A percentile compares a stretch with the other conserved stretches of the same genome.
Conservation (phyloP, 352 stramenopile genomes). For the Phytophthora idaei region DNA sequence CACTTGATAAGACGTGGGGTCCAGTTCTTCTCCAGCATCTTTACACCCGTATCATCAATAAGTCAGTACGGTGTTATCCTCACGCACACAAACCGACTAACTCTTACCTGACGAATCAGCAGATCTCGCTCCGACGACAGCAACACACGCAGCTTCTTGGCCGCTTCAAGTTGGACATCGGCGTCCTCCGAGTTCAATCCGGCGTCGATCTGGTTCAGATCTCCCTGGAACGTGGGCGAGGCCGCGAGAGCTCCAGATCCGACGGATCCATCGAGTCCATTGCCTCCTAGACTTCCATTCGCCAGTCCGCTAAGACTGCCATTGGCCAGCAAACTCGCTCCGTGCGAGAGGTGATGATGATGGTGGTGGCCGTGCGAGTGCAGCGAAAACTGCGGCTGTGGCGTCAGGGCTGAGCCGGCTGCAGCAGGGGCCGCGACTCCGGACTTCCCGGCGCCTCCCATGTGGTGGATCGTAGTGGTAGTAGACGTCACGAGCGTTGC, state of each 20-base stretch:
- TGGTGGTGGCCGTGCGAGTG: constrained; percentile 56
- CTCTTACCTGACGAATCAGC: constrained; percentile 81
- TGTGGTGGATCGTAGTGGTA: constrained; percentile 78
- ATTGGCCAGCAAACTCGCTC: constrained; percentile 51
- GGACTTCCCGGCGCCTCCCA: constrained; percentile 32
- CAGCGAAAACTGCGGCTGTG: constrained; percentile 57
- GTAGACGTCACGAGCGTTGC: constrained; percentile 78
- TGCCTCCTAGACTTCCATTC: constrained; percentile 23
- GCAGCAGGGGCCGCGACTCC: constrained; percentile 9
- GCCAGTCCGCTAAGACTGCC: constrained; percentile 50
- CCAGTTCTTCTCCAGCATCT: constrained; percentile 92
- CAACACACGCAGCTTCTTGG: constrained; percentile 87
- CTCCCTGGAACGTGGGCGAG: constrained; percentile 74
- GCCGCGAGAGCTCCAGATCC: constrained; percentile 38
- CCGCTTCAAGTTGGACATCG: constrained; percentile 81
- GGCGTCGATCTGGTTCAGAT: constrained; percentile 83
- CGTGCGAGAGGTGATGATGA: constrained; percentile 57
- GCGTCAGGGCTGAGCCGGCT: constrained; percentile 20
- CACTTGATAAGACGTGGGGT: constrained; percentile 87
- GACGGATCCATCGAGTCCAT: constrained; percentile 41
- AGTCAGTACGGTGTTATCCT: constrained; percentile 14
- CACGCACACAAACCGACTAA: constrained; percentile 2
- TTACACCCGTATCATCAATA: constrained; percentile 6
- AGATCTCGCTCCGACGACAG: constrained; percentile 85
- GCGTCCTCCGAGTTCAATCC: constrained; percentile 84